Base-by-base conservation (phyloP, 202 grass and related monocot genomes). In the Brachypodium distachyon region DNA sequence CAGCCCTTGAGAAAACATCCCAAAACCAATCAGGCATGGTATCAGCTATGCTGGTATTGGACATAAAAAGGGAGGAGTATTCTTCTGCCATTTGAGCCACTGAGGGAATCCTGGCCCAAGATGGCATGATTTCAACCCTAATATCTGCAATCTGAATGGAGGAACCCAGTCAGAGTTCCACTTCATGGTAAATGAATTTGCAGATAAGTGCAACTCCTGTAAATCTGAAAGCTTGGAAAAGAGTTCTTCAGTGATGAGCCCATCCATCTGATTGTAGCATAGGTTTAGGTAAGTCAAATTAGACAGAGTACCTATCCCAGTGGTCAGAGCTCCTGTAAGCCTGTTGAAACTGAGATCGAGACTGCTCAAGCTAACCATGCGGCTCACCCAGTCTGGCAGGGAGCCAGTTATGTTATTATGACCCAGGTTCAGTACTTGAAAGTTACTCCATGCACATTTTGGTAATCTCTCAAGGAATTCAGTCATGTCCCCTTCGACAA, bases 81-180 rank as follows among this genome's bases (percentile, higher is more conserved):
- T 67, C 34, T 19, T 39, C 56, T 78, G 66, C 2, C 3, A 65
- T 56, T 21, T 61, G 1, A 89, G 70, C 86, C 81, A 89, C 42
- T 2, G 1, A 2, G 86, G 86, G 53, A 89, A 84, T 29, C 12
- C 29, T 26, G 81, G 38, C 13, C 77, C 86, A 10, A 77, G 12
- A 26, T 0, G 42, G 63, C 81, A 84, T 4, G 62, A 81, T 12
- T 8, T 13, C 9, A 89, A 48, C 5, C 3, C 0, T 34, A 80
- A 7, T 1, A 0, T 0, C 3, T 38, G 4, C n/a, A 84, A 54
- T 14, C 33, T 65, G 47, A 88, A 79, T 4, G 76, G 70, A 48
- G 77, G 62, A 1, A 72, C 11, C 77, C 76, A 77, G 76, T 81
- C 39, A 10, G 8, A 13, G 1, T 26, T n/a, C n/a, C n/a, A n/a